Base-by-base conservation (phyloP, 768 basidiomycete species). In the Kwoniella bestiolae region DNA sequence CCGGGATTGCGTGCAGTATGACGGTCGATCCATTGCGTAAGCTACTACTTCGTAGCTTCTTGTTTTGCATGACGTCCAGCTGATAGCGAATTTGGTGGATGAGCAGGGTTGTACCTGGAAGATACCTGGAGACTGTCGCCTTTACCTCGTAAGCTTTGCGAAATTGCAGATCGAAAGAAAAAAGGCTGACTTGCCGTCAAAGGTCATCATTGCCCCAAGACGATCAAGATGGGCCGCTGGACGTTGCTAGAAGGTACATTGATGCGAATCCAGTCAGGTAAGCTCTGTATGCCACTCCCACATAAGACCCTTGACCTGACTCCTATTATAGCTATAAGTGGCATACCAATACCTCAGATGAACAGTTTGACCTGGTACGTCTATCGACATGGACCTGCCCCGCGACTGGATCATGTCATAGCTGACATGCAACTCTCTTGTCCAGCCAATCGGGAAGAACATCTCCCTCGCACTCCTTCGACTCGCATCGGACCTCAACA, bases 41-140 rank as follows among this genome's bases (percentile, higher is more conserved):
- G 91, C 68, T 55, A 11, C 16, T 21, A 11, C 34, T 16, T 16
- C 3, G n/a, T n/a, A n/a, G n/a, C 23, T 47, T 18, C 11, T 35
- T 45, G 44, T 4, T n/a, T n/a, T n/a, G n/a, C n/a, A n/a, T n/a
- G n/a, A n/a, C 14, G 16, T 14, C n/a, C 57, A 11, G 25, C 26
- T 44, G 49, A 18, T 32, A 11, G 52, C 9, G 34, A 56, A 21
- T 21, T 51, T 21, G n/a, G 7, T 8, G 11, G 52, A 29, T 63
- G 8, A 41, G 14, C 60, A 76, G 76, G 26, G 67, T 80, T 12
- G 77, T 78, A 12, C 74, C 75, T 0, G 79, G 94, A 18, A 84
- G 91, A 25, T 95, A 94, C 77, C 90, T 95, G 89, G 94, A 96
- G 82, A 96, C 93, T 9, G 83, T 94, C 59, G 92, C 91, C 16